Percentiles rank a stretch among this genome's conserved stretches.
These are phyloP conservation scores for Warburgia ugandensis DNA, from an alignment of 164 flowering plant species.

Conservation along the genomic window DNA sequence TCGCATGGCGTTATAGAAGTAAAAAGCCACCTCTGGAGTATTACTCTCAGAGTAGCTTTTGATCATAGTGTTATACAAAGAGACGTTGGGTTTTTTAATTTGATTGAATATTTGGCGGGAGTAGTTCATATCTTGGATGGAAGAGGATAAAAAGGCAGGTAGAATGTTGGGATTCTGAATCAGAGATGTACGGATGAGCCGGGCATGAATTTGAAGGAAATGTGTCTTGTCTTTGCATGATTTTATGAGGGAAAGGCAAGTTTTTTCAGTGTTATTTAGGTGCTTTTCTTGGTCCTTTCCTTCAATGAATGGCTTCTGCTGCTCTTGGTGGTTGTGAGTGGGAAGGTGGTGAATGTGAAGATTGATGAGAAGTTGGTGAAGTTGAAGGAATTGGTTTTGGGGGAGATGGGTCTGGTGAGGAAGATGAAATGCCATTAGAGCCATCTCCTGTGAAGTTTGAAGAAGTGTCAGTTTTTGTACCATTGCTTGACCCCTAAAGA, in stretches of 20 bases:
- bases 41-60: slow-evolving; percentile 42
- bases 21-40: slow-evolving; percentile 35
- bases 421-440: background rate
- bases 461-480: no score
- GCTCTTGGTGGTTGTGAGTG: background rate
- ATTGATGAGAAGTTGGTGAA: background rate
- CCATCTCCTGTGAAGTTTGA: background rate
- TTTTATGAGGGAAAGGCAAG: slow-evolving; percentile 31
- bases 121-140: slow-evolving; percentile 20
- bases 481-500: no score
- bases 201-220: slow-evolving; percentile 60
- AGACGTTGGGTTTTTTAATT: slow-evolving; percentile 24
- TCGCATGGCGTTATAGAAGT: slow-evolving; percentile 37
- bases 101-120: slow-evolving; percentile 37
- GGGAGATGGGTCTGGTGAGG: background rate
- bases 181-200: slow-evolving; percentile 37
- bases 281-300: background rate
- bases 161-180: slow-evolving; percentile 28
- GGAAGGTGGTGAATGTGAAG: background rate
- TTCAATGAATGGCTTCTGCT: background rate
- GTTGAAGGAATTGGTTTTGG: background rate
- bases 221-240: slow-evolving; percentile 36
- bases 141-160: slow-evolving; percentile 32
- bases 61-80: slow-evolving; percentile 43
- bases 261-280: slow-evolving; percentile 4